These are phyloP conservation scores for Aspergillus sp. DNA, from an alignment of 2,329 filamentous ascomycete genomes.

Conservation along the genomic window DNA sequence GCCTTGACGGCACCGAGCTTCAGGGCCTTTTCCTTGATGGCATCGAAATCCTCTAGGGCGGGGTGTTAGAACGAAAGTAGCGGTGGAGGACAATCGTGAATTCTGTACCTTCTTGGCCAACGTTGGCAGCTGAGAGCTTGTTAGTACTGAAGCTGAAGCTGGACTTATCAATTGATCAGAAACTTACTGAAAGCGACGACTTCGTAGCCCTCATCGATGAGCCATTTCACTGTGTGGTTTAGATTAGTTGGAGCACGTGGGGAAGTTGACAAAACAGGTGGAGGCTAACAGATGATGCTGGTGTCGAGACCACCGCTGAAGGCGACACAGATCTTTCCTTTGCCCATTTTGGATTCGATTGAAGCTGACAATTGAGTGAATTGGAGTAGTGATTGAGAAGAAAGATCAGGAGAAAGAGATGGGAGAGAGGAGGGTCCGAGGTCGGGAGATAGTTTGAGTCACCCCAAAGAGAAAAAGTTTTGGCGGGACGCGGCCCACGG, in stretches of 20 bases:
- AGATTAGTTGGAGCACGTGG: constrained; percentile 25
- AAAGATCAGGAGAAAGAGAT: neutral
- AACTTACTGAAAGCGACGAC: constrained; percentile 64
- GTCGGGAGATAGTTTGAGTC: constrained; percentile 10
- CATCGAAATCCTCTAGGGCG: constrained; percentile 68
- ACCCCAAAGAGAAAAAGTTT: constrained; percentile 16
- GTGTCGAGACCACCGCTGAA: constrained; percentile 62
- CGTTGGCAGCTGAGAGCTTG: constrained; percentile 60
- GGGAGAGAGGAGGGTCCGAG: constrained; percentile 3
- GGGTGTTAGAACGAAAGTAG: constrained; percentile 19
- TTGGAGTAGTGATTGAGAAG: constrained; percentile 2
- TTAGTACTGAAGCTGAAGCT: constrained; percentile 18
- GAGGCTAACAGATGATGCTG: constrained; percentile 56
- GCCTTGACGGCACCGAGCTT: constrained; percentile 71
- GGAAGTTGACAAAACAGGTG: constrained; percentile 27
- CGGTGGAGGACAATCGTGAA: constrained; percentile 15
- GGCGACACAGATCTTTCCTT: constrained; percentile 41
- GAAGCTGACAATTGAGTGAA: neutral
- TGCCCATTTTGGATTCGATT: constrained; percentile 15
- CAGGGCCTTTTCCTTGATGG: constrained; percentile 72
- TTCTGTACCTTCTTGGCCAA: constrained; percentile 66
- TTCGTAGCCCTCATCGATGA: constrained; percentile 57
- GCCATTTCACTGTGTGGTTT: constrained; percentile 43
- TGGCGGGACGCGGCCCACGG: constrained; percentile 11
- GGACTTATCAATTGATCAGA: neutral